phyloP scores from a whole-genome alignment of 305 asterid genomes.

The Stenogyne calaminthoides region DNA sequence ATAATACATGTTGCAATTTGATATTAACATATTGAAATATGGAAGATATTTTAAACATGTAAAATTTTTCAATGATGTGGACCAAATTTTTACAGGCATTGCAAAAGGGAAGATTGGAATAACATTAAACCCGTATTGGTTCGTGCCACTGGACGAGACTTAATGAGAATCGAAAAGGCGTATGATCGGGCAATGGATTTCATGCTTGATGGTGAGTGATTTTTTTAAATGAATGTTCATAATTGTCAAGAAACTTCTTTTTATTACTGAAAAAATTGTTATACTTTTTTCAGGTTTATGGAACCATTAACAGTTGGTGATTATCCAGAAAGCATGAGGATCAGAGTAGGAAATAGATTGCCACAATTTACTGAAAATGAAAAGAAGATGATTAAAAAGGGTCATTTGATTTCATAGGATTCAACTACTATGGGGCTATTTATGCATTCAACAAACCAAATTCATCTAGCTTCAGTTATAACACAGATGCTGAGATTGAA shows the following conservation, averaged over 20 bases:
- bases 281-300: conserved; percentile 45
- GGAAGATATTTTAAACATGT: not conserved
- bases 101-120: conserved; percentile 56
- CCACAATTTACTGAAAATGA: conserved; percentile 44
- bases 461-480: conserved; percentile 39
- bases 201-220: conserved; percentile 55
- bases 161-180: conserved; percentile 35
- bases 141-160: conserved; percentile 41
- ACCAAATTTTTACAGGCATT: conserved; percentile 30
- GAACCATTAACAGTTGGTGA: conserved; percentile 51
- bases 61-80: not conserved
- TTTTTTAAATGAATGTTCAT: not conserved
- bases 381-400: conserved; percentile 35
- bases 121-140: conserved; percentile 46
- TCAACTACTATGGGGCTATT: conserved; percentile 55
- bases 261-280: not conserved
- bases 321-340: conserved; percentile 54
- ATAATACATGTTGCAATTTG: too few relatives aligned
- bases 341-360: conserved; percentile 41
- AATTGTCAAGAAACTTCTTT: not conserved
- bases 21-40: too few relatives aligned
- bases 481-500: conserved; percentile 44
- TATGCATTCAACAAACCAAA: conserved; percentile 48
- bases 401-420: conserved; percentile 57
- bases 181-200: conserved; percentile 58